These are phyloP conservation scores for Wickerhamomyces mucosus DNA, from an alignment of 805 yeast species.

Conservation along the genomic window DNA sequence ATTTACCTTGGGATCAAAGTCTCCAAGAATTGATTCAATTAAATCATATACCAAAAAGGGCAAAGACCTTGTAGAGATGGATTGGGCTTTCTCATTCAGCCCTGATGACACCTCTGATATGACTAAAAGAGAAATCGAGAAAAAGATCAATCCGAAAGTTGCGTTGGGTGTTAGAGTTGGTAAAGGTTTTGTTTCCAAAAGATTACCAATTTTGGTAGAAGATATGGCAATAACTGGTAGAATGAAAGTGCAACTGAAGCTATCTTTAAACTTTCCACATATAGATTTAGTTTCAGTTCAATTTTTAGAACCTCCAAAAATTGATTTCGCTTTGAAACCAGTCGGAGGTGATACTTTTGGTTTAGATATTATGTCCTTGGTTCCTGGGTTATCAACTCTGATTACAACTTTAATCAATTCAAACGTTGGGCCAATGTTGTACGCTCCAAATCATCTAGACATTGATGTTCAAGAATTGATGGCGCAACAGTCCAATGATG, in stretches of 20 bases:
- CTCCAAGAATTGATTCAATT: conserved; percentile 66
- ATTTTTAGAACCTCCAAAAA: conserved; percentile 67
- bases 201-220: conserved; percentile 70
- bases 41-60: conserved; percentile 67
- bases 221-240: conserved; percentile 70
- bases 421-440: conserved; percentile 65
- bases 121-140: conserved; percentile 66
- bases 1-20: conserved; percentile 72
- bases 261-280: conserved; percentile 67
- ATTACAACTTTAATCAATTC: conserved; percentile 64
- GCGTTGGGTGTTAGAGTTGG: conserved; percentile 76
- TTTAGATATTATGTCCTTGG: conserved; percentile 71
- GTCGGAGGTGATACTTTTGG: conserved; percentile 89
- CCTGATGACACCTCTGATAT: conserved; percentile 78
- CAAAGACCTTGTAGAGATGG: conserved; percentile 65
- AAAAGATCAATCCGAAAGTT: conserved; percentile 70
- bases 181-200: conserved; percentile 69
- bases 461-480: conserved; percentile 65
- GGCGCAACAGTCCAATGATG: conserved; percentile 54
- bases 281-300: conserved; percentile 62
- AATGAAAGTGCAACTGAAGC: conserved; percentile 52
- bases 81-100: conserved; percentile 72
- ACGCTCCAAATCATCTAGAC: conserved; percentile 75
- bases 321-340: conserved; percentile 75
- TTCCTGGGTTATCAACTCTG: conserved; percentile 70